These are phyloP conservation scores for Wickerhamomyces sp. DNA, from an alignment of 1,139 yeast genomes.

Conservation along the genomic window DNA sequence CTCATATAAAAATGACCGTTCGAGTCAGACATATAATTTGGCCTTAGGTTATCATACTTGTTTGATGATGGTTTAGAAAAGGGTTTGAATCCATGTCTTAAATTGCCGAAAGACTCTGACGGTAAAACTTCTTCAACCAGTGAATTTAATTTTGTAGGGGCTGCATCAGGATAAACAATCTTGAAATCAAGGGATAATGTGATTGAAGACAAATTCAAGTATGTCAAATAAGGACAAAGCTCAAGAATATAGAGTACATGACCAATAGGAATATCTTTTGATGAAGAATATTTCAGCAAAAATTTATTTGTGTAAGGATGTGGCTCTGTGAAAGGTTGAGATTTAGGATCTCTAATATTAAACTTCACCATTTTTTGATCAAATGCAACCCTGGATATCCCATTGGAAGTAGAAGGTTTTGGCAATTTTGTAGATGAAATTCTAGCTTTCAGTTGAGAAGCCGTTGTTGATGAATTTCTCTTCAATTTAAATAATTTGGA, in stretches of 20 bases:
- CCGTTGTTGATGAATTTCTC: conserved; percentile 2
- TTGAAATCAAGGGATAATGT: conserved; percentile 58
- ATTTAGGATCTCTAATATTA: conserved; percentile 12
- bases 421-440: not conserved
- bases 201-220: conserved; percentile 49
- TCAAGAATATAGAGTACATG: conserved; percentile 55
- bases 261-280: conserved; percentile 68
- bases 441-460: conserved; percentile 3
- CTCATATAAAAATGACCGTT: conserved; percentile 13
- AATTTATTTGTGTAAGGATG: conserved; percentile 64
- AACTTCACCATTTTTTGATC: conserved; percentile 4
- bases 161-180: conserved; percentile 26
- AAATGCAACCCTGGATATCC: not conserved
- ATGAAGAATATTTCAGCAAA: conserved; percentile 49
- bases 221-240: conserved; percentile 51
- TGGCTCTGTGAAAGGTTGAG: conserved; percentile 28
- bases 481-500: conserved; percentile 2
- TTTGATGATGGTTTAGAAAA: not conserved
- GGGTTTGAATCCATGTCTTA: not conserved
- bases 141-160: conserved; percentile 3
- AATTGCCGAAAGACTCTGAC: not conserved
- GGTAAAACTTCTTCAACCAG: conserved; percentile 11
- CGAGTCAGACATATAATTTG: conserved; percentile 18
- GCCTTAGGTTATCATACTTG: not conserved
- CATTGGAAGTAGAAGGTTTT: not conserved